Percentiles rank a stretch among this genome's conserved stretches.
Evolutionary conservation across 1,284 basidiomycete species (phyloP).

Genomic region (Cryptococcus deneoformans): DNA sequence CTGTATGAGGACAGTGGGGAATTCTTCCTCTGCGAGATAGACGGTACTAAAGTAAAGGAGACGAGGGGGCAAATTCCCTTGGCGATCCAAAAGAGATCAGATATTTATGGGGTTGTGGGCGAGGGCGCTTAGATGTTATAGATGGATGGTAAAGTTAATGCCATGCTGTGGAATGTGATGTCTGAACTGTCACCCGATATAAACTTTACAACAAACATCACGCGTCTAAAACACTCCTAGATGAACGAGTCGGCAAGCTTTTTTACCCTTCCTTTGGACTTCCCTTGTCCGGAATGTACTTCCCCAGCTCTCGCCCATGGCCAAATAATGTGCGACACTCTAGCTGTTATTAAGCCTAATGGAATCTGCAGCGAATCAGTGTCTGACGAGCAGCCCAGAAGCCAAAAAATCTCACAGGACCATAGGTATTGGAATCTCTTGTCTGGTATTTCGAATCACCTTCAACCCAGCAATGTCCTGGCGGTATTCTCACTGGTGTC

Average conservation of each 20-base stretch:
- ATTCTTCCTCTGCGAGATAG: constrained; percentile 38
- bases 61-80: constrained; percentile 40
- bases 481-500: constrained; percentile 44
- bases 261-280: constrained; percentile 31
- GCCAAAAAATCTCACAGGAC: constrained; percentile 49
- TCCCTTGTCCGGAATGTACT: constrained; percentile 26
- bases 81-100: constrained; percentile 37
- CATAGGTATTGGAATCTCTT: constrained; percentile 53
- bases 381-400: background rate
- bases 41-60: constrained; percentile 12
- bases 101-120: constrained; percentile 34
- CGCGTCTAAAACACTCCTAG: background rate
- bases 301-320: constrained; percentile 39
- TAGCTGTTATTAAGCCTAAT: constrained; percentile 49
- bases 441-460: constrained; percentile 54
- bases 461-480: constrained; percentile 55
- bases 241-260: constrained; percentile 5
- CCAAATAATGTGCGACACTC: constrained; percentile 51
- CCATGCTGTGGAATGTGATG: background rate
- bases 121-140: background rate
- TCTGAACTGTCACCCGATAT: background rate
- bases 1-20: constrained; percentile 26
- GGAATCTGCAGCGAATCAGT: constrained; percentile 34
- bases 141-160: background rate
- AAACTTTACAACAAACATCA: background rate